These are phyloP conservation scores for Persicaria maculosa DNA, from an alignment of 148 eudicot species.

Conservation along the genomic window DNA sequence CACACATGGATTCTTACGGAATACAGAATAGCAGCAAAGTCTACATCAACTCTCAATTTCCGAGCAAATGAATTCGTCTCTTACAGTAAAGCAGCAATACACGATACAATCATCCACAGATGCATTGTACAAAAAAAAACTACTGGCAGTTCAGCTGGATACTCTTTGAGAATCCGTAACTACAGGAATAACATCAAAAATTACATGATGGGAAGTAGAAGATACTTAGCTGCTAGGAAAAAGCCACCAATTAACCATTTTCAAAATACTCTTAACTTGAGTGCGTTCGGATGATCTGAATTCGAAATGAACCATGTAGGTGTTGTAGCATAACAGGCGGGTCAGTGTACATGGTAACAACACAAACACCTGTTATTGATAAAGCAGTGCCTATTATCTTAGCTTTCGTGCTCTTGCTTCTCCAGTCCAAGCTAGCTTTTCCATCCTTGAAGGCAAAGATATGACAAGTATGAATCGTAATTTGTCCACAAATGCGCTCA, in stretches of 20 bases:
- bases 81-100: background rate
- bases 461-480: background rate
- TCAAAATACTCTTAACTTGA: conserved; percentile 16
- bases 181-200: background rate
- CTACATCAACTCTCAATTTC: background rate
- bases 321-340: background rate
- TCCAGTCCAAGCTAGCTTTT: conserved; percentile 28
- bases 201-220: conserved; percentile 31
- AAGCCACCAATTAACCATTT: conserved; percentile 53
- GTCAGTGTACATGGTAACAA: conserved; percentile 41
- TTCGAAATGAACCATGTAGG: background rate
- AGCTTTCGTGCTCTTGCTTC: conserved; percentile 38
- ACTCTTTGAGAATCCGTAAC: background rate
- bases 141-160: background rate
- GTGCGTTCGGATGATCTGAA: conserved; percentile 10
- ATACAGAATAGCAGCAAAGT: background rate
- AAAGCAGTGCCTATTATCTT: conserved; percentile 42
- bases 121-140: background rate
- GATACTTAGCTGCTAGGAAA: conserved; percentile 26
- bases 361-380: conserved; percentile 48
- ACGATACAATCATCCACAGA: background rate
- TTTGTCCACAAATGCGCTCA: background rate
- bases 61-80: background rate
- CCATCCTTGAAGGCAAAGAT: conserved; percentile 29
- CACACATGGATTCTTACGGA: background rate